Evolutionary conservation across 495 filamentous ascomycete species (phyloP), one percentile per base, ranked within the genome.

Genomic region (Trichoderma asperelloides): DNA sequence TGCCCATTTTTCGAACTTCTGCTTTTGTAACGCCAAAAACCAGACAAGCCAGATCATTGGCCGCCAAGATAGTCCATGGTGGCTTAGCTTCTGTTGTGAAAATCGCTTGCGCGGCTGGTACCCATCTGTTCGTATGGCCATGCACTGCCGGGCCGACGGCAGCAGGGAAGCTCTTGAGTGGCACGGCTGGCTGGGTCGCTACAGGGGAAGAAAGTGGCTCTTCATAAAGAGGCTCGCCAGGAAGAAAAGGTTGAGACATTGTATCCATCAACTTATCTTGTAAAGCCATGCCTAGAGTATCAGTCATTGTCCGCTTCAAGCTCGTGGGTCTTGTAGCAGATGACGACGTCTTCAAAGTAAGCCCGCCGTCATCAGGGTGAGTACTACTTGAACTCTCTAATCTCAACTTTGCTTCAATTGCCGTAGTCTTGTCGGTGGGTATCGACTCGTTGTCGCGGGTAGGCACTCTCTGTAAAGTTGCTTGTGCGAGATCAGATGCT

Each of bases 11-110:
- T 37, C 92, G 87, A 41, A 98, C 89, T 77, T 98, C 95, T 11
- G 91, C 90, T 73, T 92, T 91, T 6, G 94, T 96, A 33, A 98
- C 91, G 45, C 95, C 95, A 77, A 98, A 98, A 62, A 98, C 86
- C 30, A 98, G 82, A 77, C 95, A 98, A 18, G 96, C 94, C 41
- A 98, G 81, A 75, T 98, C 95, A 73, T 98, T 98, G n/a, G 95
- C 96, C 9, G 94, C 89, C 62, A 96, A 81, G 66, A 98, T 97
- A 2, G 94, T 98, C 91, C 92, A 98, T 5, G 95, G 96, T 12
- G 89, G 82, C 57, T 88, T 83, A 57, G 91, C 84, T 76, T 96
- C 91, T 18, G 95, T 98, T 21, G 94, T 93, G 72, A 98, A 98
- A 64, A 98, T 96, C 47, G 95, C 95, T 78, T 98, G 96, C 21